These are phyloP conservation scores for Debaryomyces nepalensis DNA, from an alignment of 1,139 yeast species.

Conservation along the genomic window DNA sequence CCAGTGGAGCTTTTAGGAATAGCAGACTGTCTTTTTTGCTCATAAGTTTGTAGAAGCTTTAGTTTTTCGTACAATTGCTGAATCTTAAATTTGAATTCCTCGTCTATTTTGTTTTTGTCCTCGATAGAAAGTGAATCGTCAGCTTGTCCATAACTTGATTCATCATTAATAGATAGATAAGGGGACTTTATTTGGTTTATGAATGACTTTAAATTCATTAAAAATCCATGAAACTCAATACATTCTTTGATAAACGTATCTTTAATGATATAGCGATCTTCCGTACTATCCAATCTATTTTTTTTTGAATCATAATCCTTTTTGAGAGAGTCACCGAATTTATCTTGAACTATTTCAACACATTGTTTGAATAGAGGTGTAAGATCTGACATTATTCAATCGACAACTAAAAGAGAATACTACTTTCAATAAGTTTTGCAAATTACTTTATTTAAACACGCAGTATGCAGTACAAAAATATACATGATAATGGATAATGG, in stretches of 20 bases:
- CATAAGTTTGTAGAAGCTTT: slow-evolving; percentile 55
- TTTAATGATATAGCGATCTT: slow-evolving; percentile 27
- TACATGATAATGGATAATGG: too few relatives aligned
- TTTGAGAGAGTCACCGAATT: slow-evolving; percentile 22
- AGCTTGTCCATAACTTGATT: slow-evolving; percentile 17
- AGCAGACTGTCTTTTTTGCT: slow-evolving; percentile 42
- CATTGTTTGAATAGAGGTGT: slow-evolving; percentile 57
- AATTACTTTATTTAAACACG: too few relatives aligned
- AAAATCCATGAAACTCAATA: slow-evolving; percentile 45
- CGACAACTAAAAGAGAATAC: background rate
- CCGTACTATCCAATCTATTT: slow-evolving; percentile 10
- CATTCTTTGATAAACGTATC: slow-evolving; percentile 62
- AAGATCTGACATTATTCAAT: slow-evolving; percentile 50
- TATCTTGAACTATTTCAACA: slow-evolving; percentile 46
- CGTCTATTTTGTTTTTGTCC: slow-evolving; percentile 60
- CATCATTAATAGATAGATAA: slow-evolving; percentile 48
- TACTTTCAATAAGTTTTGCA: too few relatives aligned
- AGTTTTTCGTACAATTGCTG: slow-evolving; percentile 57
- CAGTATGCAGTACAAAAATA: too few relatives aligned
- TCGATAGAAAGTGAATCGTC: slow-evolving; percentile 36
- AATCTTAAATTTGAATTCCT: slow-evolving; percentile 54
- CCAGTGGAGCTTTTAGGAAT: slow-evolving; percentile 19
- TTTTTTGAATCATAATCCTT: slow-evolving; percentile 17
- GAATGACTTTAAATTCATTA: slow-evolving; percentile 44
- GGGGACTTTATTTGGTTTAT: slow-evolving; percentile 44